phyloP scores from a whole-genome alignment of 177 flowering plant genomes.

The Vitis hybrid region DNA sequence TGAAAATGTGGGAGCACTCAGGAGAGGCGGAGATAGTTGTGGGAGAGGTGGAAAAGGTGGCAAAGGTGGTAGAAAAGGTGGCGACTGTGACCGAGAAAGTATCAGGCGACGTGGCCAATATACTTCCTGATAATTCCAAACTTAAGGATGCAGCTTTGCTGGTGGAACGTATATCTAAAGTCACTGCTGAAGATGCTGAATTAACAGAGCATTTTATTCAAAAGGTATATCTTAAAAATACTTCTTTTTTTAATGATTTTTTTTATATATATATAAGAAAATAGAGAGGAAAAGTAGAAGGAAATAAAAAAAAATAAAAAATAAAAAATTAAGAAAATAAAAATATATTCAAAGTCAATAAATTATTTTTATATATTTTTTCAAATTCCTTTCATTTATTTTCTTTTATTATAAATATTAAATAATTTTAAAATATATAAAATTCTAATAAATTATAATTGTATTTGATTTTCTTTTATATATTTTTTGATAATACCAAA shows the following conservation, averaged over 20 bases:
- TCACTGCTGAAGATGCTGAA: conserved; percentile 56
- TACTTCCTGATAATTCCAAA: conserved; percentile 43
- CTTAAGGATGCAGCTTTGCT: conserved; percentile 40
- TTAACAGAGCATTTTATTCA: conserved; percentile 37
- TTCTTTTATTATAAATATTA: too few species aligned
- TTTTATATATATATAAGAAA: too few species aligned
- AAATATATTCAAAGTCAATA: too few species aligned
- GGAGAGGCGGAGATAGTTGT: conserved; percentile 44
- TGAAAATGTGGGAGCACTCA: background rate
- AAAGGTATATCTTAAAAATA: conserved; percentile 34
- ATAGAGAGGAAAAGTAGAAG: too few species aligned
- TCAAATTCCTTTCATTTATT: too few species aligned
- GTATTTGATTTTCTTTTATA: too few species aligned
- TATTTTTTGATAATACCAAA: too few species aligned
- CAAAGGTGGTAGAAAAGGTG: conserved; percentile 51
- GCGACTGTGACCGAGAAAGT: conserved; percentile 50
- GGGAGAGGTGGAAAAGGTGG: conserved; percentile 49
- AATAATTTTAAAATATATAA: too few species aligned
- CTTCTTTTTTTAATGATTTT: background rate
- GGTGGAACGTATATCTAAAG: conserved; percentile 38
- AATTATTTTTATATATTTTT: too few species aligned
- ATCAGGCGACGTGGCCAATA: conserved; percentile 41
- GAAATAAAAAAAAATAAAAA: too few species aligned
- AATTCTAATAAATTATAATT: too few species aligned
- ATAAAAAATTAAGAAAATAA: too few species aligned